Evolutionary conservation across 768 basidiomycete species (phyloP).

Genomic region (Russula foetens): DNA sequence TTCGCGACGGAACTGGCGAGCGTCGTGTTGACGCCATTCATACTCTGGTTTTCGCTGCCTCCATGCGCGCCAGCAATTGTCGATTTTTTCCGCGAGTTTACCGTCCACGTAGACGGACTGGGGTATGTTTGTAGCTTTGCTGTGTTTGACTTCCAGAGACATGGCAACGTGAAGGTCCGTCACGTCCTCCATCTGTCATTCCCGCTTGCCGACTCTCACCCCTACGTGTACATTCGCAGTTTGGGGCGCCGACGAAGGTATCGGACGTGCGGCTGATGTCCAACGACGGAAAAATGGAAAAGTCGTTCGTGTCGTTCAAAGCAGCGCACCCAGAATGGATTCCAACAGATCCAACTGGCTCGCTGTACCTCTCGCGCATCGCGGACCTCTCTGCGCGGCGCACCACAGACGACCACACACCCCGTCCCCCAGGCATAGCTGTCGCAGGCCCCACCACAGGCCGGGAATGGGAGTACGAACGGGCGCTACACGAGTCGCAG

Average conservation of each 20-base stretch:
- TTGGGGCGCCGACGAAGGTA: conserved; percentile 70
- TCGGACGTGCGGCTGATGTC: conserved; percentile 72
- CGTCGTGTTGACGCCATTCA: conserved; percentile 88
- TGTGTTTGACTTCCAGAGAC: conserved; percentile 94
- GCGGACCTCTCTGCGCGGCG: conserved; percentile 30
- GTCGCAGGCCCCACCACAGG: conserved; percentile 26
- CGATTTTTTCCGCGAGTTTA: conserved; percentile 98
- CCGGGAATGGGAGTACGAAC: conserved; percentile 67
- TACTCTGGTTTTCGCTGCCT: conserved; percentile 90
- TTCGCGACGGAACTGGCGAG: conserved; percentile 87
- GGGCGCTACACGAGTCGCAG: conserved; percentile 64
- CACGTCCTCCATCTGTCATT: not conserved
- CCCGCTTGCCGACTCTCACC: too few species aligned
- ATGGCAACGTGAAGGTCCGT: conserved; percentile 82
- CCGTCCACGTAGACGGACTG: conserved; percentile 91
- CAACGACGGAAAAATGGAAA: conserved; percentile 98
- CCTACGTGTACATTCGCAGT: conserved; percentile 42
- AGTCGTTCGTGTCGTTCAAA: conserved; percentile 93
- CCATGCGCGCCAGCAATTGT: conserved; percentile 83
- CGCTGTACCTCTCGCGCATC: conserved; percentile 82
- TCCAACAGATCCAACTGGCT: conserved; percentile 84
- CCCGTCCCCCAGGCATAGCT: not conserved
- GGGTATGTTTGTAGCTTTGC: conserved; percentile 98
- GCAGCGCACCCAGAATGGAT: conserved; percentile 96
- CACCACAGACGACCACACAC: conserved; percentile 6